Evolutionary conservation across 352 stramenopile species (phyloP), one percentile per base, ranked within the genome.

Genomic region (Pythium aphanidermatum): DNA sequence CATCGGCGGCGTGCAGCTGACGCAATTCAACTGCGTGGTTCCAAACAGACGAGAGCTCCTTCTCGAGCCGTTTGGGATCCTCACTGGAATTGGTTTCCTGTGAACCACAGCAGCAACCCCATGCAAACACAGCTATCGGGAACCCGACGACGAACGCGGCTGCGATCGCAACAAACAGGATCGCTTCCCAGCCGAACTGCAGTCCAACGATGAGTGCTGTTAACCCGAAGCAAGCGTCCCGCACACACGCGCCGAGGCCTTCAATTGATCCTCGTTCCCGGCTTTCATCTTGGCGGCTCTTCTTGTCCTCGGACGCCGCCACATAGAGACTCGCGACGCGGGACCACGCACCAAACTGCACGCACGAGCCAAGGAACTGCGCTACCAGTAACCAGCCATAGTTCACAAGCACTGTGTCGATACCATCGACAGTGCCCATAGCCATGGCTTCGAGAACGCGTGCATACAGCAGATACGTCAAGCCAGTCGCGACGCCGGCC

Each of bases 301-400:
- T 21, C 6, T 17, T 25, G 7, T 34, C 12, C 24, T 25, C n/a
- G 24, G n/a, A n/a, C n/a, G n/a, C n/a, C n/a, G n/a, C n/a, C n/a
- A n/a, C n/a, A n/a, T 16, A 16, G 24, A 35, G 39, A 27, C 12
- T 24, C 2, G 23, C 42, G 10, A n/a, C 42, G 24, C 30, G 42
- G n/a, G 42, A 50, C 30, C 30, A 50, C 29, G 31, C 21, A 24
- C 24, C 31, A 29, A 40, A 54, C 36, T 46, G 36, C 13, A 54
- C 12, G 35, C 46, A 54, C 35, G 38, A 37, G 5, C 14, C 46
- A 12, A 54, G 2, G 19, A 38, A 17, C 13, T 54, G 35, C 11
- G 27, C 13, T 4, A 16, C 20, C 13, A 29, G 16, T 3, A 54
- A 27, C 14, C 23, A 21, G 5, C 25, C 27, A 16, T 46, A 45